Evolutionary conservation across 768 basidiomycete genomes (phyloP), one percentile per base, ranked within the genome.

Genomic region (Leccinum obscurum): DNA sequence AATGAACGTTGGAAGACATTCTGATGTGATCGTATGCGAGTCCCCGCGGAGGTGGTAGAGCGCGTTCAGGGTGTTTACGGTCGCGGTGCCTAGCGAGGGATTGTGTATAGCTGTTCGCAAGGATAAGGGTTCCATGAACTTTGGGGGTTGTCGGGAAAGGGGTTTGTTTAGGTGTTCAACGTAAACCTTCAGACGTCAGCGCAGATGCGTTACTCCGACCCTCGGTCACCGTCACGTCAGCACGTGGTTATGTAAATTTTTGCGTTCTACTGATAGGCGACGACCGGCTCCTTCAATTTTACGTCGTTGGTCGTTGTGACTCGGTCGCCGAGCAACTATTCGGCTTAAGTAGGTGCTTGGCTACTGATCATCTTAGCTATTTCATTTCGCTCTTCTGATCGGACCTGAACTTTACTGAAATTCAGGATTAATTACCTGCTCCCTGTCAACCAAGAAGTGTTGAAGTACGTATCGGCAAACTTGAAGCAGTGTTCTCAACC

Each of bases 1-100:
- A 24, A 68, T 49, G 60, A 70, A 70, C 24, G 57, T 59, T 26
- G 65, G 54, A 34, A 58, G 57, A 6, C 58, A 53, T 30, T 61
- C 11, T 17, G 49, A n/a, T 8, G 46, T 37, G 30, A 37, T 28
- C 5, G 32, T 10, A 26, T 39, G 44, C 39, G 52, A 46, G 14
- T 28, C 17, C 20, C 22, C 24, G 24, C 50, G 58, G 24, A 39
- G 46, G 9, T 30, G 56, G 26, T 62, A 56, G 34, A 63, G 59
- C 22, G 55, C 34, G 13, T 39, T 52, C 41, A 67, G 59, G 46
- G 66, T 65, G 56, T 54, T 61, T 37, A 50, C 17, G 24, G 50
- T 37, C 34, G 55, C 60, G 24, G 54, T 44, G 49, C 48, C 53
- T 20, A 48, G 54, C 48, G 60, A 54, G 13, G 5, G 11, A 15